A percentile compares a stretch with the other conserved stretches of the same genome.
Conservation (phyloP, 768 basidiomycete genomes). For the Candolleomyces aberdarensis region DNA sequence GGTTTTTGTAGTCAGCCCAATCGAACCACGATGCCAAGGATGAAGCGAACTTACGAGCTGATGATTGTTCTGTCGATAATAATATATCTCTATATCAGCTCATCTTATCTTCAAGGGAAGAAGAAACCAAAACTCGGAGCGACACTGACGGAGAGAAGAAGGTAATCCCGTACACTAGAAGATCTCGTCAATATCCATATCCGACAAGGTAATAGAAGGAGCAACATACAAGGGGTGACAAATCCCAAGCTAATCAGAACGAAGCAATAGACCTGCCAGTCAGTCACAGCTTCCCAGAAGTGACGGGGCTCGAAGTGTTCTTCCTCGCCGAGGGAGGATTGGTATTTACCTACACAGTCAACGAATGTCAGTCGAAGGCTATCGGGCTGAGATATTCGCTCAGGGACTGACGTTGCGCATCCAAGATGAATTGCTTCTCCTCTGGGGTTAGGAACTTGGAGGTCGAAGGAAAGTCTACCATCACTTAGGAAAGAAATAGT, state of each 20-base stretch:
- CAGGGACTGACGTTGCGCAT: constrained; percentile 47
- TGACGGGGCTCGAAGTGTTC: constrained; percentile 56
- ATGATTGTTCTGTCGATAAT: constrained; percentile 51
- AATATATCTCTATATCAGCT: not conserved
- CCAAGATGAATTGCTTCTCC: constrained; percentile 52
- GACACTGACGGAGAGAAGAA: constrained; percentile 65
- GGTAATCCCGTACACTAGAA: constrained; percentile 63
- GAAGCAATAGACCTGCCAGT: constrained; percentile 69
- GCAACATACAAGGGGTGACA: constrained; percentile 51
- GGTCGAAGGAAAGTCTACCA: constrained; percentile 60
- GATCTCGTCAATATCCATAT: not conserved
- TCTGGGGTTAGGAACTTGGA: constrained; percentile 61
- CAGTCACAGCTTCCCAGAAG: constrained; percentile 47
- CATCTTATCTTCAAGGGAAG: not conserved
- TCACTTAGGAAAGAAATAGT: constrained; percentile 28
- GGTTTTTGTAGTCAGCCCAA: not conserved
- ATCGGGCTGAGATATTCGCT: too few relatives aligned
- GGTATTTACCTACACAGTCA: constrained; percentile 43
- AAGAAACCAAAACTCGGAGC: not conserved
- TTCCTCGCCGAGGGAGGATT: constrained; percentile 56
- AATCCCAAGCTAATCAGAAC: constrained; percentile 59
- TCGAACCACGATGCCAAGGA: not conserved
- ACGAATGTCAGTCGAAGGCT: not conserved
- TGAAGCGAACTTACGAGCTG: constrained; percentile 31
- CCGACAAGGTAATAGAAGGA: not conserved